Base-by-base conservation (phyloP, 768 basidiomycete species). In the Lentinula sp. region DNA sequence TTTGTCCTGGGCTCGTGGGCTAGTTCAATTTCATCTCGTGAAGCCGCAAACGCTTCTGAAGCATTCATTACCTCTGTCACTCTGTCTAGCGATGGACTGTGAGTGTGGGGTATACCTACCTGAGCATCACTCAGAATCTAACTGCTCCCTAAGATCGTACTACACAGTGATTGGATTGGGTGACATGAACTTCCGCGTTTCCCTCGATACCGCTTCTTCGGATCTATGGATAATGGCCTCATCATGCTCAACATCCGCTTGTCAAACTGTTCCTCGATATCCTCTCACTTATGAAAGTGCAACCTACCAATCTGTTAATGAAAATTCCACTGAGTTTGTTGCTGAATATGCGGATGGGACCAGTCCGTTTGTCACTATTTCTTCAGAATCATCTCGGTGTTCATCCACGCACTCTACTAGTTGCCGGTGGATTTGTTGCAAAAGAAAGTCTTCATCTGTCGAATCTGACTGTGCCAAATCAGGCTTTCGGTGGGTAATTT, bases 191-290 rank as follows among this genome's bases (percentile, higher is more conserved):
- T 87, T 91, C 65, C 85, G 89, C 15, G 83, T 85, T 18, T 84
- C 83, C 0, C 73, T 92, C 48, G 91, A 93, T 69, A 92, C 90
- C 1, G 91, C 79, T 16, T 91, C 90, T 7, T 76, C 87, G 15
- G 86, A 87, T 73, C 72, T 88, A 12, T 93, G 90, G 90, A 63
- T 92, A 18, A 67, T 83, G 48, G 87, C 89, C 15, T 85, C 88
- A 7, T 77, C 66, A 4, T 93, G 91, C 71, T 71, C 71, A 33
- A 79, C 84, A 12, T 65, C 68, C n/a, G 67, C 78, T 0, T 92
- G 91, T 71, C 74, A 75, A 50, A 65, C 69, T 3, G 76, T 87
- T 7, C 91, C 91, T n/a, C 79, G 76, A 60, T 93, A 91, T 70
- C 91, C 90, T 16, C 75, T 91, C 56, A 67, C 71, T 3, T 91